Conservation (phyloP, 208 protist genomes). For the Wallacemonas rigidus region DNA sequence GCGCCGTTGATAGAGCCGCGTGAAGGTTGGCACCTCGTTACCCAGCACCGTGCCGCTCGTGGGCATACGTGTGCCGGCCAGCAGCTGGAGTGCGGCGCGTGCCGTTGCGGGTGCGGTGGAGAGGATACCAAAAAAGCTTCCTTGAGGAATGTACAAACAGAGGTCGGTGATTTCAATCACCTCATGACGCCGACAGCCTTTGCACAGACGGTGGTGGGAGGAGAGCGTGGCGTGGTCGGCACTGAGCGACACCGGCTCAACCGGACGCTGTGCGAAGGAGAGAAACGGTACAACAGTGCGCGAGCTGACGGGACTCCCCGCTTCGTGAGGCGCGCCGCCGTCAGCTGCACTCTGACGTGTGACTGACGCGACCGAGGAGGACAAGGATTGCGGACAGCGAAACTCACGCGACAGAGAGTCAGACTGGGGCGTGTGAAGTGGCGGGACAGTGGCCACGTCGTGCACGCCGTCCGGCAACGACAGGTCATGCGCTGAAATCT, state of each 20-base stretch:
- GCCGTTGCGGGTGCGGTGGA: conserved; percentile 8
- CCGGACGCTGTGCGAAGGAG: neutral
- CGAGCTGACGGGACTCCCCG: neutral
- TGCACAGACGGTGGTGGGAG: neutral
- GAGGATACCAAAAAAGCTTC: conserved; percentile 26
- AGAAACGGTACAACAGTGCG: neutral
- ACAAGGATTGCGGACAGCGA: neutral
- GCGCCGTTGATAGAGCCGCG: conserved; percentile 19
- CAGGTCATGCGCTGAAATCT: too few species aligned
- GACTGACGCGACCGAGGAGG: neutral
- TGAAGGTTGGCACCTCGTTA: conserved; percentile 32
- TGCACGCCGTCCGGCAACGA: too few species aligned
- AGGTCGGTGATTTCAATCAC: conserved; percentile 21
- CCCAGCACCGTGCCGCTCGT: conserved; percentile 28
- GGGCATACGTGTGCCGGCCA: conserved; percentile 27
- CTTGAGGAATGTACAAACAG: conserved; percentile 23
- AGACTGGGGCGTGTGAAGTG: neutral
- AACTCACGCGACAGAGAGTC: neutral
- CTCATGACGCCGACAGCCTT: neutral
- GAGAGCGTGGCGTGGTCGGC: conserved; percentile 10
- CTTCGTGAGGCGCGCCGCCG: too few species aligned
- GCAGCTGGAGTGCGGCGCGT: conserved; percentile 21
- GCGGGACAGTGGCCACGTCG: neutral
- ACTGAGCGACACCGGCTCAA: conserved; percentile 1
- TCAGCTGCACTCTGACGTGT: too few species aligned